Evolutionary conservation across 2,329 filamentous ascomycete species (phyloP).

Genomic region (Fusarium sp.): DNA sequence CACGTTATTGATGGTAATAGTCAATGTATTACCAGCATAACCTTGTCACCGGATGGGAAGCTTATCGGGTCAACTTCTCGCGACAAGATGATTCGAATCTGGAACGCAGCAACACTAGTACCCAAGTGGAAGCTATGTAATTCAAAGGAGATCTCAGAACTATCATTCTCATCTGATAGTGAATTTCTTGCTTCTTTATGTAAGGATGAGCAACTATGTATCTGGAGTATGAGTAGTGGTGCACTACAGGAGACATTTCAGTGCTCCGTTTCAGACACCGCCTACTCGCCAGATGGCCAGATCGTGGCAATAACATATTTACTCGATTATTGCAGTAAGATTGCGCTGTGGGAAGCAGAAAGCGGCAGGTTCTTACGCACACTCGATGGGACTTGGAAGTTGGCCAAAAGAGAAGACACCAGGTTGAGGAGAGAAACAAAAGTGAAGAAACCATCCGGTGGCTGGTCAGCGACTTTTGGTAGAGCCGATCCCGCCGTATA

Average conservation of each 20-base stretch:
- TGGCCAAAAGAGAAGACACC: no score
- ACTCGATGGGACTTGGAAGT: no score
- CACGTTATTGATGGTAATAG: fast-evolving
- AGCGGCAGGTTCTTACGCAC: fast-evolving
- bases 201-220: fast-evolving
- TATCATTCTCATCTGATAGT: fast-evolving
- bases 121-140: fast-evolving
- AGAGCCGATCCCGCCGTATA: not conserved
- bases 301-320: not conserved
- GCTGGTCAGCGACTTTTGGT: not conserved
- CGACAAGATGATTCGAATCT: not conserved
- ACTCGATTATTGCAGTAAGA: fast-evolving
- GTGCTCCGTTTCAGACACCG: not conserved
- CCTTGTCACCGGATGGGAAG: fast-evolving
- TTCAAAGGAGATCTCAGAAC: not conserved
- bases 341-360: not conserved
- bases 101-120: not conserved
- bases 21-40: not conserved
- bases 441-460: not conserved
- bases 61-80: not conserved
- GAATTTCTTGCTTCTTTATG: fast-evolving
- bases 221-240: not conserved
- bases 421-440: no score
- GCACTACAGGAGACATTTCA: fast-evolving
- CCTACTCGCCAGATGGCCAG: not conserved